Evolutionary conservation across 805 yeast species (phyloP), one percentile per base, ranked within the genome.

Genomic region (Blastobotrys robertii): DNA sequence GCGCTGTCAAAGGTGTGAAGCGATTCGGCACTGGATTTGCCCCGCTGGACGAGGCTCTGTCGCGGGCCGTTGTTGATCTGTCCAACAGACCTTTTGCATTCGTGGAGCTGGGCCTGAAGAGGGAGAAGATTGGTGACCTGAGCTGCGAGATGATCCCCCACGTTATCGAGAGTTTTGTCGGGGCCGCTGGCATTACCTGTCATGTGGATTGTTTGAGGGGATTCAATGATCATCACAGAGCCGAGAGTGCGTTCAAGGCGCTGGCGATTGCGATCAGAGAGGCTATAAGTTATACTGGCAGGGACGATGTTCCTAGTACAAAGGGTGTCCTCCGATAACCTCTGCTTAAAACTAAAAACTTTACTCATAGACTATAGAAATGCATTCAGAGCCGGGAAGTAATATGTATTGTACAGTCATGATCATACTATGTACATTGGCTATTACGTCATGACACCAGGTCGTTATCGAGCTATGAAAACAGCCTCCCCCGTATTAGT

Each of bases 141-240:
- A 77, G 87, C 31, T 77, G 92, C 56, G 98, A 92, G 66, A 92
- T 92, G 98, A 82, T 92, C 50, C 97, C 97, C n/a, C 98, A 92
- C 62, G 88, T 92, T 38, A 60, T 92, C 48, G 95, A 87, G 63
- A 81, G 94, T 54, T 92, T 92, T 68, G 96, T 97, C 2, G 85
- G 83, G 55, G 84, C 84, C 34, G 95, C 97, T 1, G 81, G 82
- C 47, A 73, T 92, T 43, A 92, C 98, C 1, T 58, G 92, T 57
- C 98, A 92, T 58, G 95, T 92, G 30, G 98, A 92, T 64, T 85
- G 95, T 62, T 59, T 92, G 45, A 72, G 97, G 52, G 98, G 98
- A 1, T 76, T 76, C 62, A 92, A 92, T 63, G 98, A 92, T 63
- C 98, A 92, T 63, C 98, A 92, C 66, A 71, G 96, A 50, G 84